These are phyloP conservation scores for Piedraia hortae DNA, from an alignment of 2,329 filamentous ascomycete genomes.

Conservation along the genomic window DNA sequence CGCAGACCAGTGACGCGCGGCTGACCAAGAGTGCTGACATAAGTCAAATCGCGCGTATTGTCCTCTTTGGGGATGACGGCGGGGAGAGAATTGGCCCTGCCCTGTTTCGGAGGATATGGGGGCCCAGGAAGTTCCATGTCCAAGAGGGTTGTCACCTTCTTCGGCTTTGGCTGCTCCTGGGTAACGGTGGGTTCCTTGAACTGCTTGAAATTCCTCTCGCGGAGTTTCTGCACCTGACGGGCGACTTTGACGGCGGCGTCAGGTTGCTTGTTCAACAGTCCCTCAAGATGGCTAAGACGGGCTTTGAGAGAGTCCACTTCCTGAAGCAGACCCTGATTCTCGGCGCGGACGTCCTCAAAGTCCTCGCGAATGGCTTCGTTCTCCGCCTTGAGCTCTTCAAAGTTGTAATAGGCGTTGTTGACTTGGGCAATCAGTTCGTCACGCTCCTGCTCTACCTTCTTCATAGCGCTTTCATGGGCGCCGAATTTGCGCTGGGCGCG, in stretches of 20 bases:
- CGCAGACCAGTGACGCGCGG: constrained; percentile 26
- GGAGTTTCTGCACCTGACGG: constrained; percentile 8
- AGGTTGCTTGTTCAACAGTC: background rate
- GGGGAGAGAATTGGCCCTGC: background rate
- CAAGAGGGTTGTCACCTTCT: constrained; percentile 3
- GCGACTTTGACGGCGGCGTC: constrained; percentile 7
- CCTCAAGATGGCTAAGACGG: background rate
- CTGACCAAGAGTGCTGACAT: constrained; percentile 27
- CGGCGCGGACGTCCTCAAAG: constrained; percentile 38
- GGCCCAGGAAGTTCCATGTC: constrained; percentile 2
- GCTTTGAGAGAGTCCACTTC: constrained; percentile 14
- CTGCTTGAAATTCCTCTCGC: no score
- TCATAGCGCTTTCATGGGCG: constrained; percentile 34
- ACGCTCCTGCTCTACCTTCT: constrained; percentile 33
- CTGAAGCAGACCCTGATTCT: constrained; percentile 41
- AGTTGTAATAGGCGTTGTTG: constrained; percentile 30
- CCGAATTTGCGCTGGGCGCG: constrained; percentile 33
- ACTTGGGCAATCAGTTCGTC: constrained; percentile 37
- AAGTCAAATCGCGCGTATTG: constrained; percentile 19
- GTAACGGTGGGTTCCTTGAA: constrained; percentile 4
- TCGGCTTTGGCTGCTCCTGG: constrained; percentile 4
- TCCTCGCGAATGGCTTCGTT: constrained; percentile 27
- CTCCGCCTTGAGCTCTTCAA: constrained; percentile 22
- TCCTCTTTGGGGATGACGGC: constrained; percentile 6
- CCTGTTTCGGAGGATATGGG: constrained; percentile 1